These are phyloP conservation scores for Boletus edulis DNA, from an alignment of 768 basidiomycete species.

Conservation along the genomic window DNA sequence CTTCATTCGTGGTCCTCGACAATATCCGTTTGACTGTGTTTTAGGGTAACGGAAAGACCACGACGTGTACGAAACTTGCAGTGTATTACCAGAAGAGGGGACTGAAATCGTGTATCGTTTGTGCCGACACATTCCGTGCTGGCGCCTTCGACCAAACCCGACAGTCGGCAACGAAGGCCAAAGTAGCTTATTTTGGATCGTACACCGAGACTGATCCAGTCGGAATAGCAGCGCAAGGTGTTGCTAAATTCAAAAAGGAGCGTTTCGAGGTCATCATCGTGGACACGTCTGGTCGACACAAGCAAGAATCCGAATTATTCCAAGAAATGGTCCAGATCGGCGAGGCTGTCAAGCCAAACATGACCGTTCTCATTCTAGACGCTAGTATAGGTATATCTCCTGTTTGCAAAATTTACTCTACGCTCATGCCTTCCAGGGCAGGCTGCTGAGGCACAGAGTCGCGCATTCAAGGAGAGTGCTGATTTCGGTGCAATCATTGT, in stretches of 20 bases:
- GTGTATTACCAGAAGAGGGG: conserved; percentile 97
- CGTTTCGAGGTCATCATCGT: conserved; percentile 98
- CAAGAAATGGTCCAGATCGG: conserved; percentile 98
- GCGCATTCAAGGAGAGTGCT: conserved; percentile 96
- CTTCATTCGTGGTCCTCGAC: conserved; percentile 1
- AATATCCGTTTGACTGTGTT: conserved; percentile 1
- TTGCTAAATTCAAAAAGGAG: conserved; percentile 96
- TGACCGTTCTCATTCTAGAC: conserved; percentile 94
- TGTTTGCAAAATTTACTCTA: background rate
- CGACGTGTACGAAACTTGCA: conserved; percentile 97
- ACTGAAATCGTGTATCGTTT: conserved; percentile 95
- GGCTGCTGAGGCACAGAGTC: conserved; percentile 94
- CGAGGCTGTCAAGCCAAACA: conserved; percentile 89
- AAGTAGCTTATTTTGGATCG: conserved; percentile 97
- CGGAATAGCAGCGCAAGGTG: conserved; percentile 90
- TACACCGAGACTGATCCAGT: conserved; percentile 99
- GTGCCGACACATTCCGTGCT: conserved; percentile 98
- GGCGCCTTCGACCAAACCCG: conserved; percentile 99
- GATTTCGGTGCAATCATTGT: conserved; percentile 99
- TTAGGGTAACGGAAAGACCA: conserved; percentile 97
- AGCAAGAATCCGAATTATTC: conserved; percentile 95
- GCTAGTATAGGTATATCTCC: conserved; percentile 79
- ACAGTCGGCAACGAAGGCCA: conserved; percentile 98
- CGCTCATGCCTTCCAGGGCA: conserved; percentile 56
- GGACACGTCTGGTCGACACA: conserved; percentile 95